Base-by-base conservation (phyloP, 2,329 filamentous ascomycete species). In the Diplodia corticola region DNA sequence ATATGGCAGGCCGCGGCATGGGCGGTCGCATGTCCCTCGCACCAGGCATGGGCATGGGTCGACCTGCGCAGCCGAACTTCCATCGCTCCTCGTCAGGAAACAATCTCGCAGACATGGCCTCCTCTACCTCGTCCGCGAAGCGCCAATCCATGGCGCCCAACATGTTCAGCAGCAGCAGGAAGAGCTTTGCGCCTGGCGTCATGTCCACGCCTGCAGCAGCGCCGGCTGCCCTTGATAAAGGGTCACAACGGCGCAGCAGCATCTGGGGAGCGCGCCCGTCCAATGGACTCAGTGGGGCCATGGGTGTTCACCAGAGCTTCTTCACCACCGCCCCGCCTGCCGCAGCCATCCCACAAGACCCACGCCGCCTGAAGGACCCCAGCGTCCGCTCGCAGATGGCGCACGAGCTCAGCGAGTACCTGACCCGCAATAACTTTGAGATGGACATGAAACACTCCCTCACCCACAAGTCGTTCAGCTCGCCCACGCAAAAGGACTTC, bases 401-500 rank as follows among this genome's bases (percentile, higher is more conserved):
- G 7, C 91, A 95, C 71, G 93, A 99, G 73, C 80, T 99, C 65
- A 81, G 96, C 70, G 95, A 99, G 71, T 99, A 96, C 75, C 85
- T 99, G 75, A 89, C 92, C 0, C 89, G 93, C 66, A 90, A 97
- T 77, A 97, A 97, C 75, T 99, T 98, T 73, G 95, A 99, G 79
- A 88, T 97, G 85, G 93, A 98, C 72, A 97, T 96, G 89, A 97
- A 96, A 80, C 91, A 98, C 77, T 90, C 88, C 1, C 83, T 99
- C n/a, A 91, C 92, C 0, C 90, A 91, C 69, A 97, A 97, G 73
- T 91, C 92, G 6, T 89, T 97, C 75, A 94, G 92, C 73, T 96
- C 92, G 50, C 96, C 95, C 0, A 99, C 94, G 0, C 94, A 98
- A 72, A 99, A 99, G 75, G 95, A 99, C 77, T 99, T 99, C 81